phyloP scores from a whole-genome alignment of 2,329 filamentous ascomycete genomes.

The Nemania serpens region DNA sequence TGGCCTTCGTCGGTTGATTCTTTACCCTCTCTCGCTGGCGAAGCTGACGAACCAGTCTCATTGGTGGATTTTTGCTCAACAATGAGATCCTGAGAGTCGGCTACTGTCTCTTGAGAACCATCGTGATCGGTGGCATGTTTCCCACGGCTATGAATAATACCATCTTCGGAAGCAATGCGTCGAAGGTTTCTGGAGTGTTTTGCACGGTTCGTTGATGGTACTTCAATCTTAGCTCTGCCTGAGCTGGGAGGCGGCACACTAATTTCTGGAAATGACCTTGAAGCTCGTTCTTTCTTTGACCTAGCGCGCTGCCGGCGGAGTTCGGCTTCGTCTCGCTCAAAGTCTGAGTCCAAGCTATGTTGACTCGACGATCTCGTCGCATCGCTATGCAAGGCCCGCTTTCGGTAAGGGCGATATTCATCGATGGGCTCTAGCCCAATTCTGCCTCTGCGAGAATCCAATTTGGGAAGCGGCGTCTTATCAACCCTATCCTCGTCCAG shows the following conservation, averaged over 20 bases:
- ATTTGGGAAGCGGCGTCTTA: slow-evolving; percentile 24
- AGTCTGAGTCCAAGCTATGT: slow-evolving; percentile 35
- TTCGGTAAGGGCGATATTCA: slow-evolving; percentile 36
- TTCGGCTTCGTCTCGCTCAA: slow-evolving; percentile 32
- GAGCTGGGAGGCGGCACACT: slow-evolving; percentile 30
- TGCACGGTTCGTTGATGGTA: slow-evolving; percentile 39
- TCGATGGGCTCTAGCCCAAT: slow-evolving; percentile 37
- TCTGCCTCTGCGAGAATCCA: slow-evolving; percentile 19
- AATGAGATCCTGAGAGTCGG: slow-evolving; percentile 38
- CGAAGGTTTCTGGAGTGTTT: slow-evolving; percentile 19
- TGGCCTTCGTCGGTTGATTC: slow-evolving; percentile 1
- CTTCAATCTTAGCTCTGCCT: slow-evolving; percentile 35
- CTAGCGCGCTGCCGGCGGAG: slow-evolving; percentile 36
- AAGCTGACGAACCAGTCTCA: not conserved
- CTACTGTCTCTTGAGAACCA: slow-evolving; percentile 41
- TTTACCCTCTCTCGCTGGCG: not conserved
- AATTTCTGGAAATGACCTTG: slow-evolving; percentile 36
- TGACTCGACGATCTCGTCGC: slow-evolving; percentile 28
- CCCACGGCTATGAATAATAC: slow-evolving; percentile 24
- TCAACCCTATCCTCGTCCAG: slow-evolving; percentile 24
- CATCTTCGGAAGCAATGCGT: slow-evolving; percentile 21
- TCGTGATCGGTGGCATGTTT: slow-evolving; percentile 28
- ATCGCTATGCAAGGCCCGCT: slow-evolving; percentile 21
- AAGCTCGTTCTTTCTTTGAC: slow-evolving; percentile 35
- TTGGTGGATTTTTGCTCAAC: slow-evolving; percentile 7